A percentile compares a stretch with the other conserved stretches of the same genome.
Conservation (phyloP, 768 basidiomycete species). For the Russula lepida region DNA sequence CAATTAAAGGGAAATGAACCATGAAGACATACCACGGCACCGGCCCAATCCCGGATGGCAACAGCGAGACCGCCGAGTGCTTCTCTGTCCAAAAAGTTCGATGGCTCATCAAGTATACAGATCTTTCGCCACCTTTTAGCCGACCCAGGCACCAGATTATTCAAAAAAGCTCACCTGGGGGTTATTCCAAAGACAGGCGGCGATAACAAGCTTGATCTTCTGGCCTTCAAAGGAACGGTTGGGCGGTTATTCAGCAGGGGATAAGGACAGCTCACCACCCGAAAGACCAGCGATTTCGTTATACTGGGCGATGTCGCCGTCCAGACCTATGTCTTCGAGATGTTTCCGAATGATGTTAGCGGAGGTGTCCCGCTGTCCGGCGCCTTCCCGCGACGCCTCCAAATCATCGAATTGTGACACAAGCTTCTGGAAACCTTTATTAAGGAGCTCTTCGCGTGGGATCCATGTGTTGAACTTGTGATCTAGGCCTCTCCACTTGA, state of each 20-base stretch:
- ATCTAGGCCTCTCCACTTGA: slow-evolving; percentile 78
- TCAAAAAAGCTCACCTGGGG: slow-evolving; percentile 52
- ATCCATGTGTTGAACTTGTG: slow-evolving; percentile 90
- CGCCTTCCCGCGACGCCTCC: slow-evolving; percentile 91
- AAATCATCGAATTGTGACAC: slow-evolving; percentile 95
- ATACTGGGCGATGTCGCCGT: slow-evolving; percentile 97
- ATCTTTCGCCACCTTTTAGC: slow-evolving; percentile 33
- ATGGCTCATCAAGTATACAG: slow-evolving; percentile 81
- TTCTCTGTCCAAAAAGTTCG: slow-evolving; percentile 96
- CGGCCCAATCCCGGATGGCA: slow-evolving; percentile 91
- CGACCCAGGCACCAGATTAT: slow-evolving; percentile 5
- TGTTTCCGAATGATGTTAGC: slow-evolving; percentile 80
- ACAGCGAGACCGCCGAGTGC: slow-evolving; percentile 91
- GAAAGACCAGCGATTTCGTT: slow-evolving; percentile 93
- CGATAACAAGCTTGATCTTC: slow-evolving; percentile 94
- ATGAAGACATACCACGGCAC: slow-evolving; percentile 60
- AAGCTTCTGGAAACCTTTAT: slow-evolving; percentile 82
- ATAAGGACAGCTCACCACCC: slow-evolving; percentile 49
- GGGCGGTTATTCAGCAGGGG: neutral
- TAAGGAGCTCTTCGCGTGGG: slow-evolving; percentile 74
- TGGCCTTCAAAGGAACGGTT: slow-evolving; percentile 46
- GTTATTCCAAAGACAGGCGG: slow-evolving; percentile 93
- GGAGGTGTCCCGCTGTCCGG: slow-evolving; percentile 81
- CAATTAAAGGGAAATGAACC: slow-evolving; percentile 16
- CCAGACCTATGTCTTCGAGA: slow-evolving; percentile 89